Percentiles rank a stretch among this genome's conserved stretches.
Conservation (phyloP, 257 asterid species). For the Rehmannia glutinosa region DNA sequence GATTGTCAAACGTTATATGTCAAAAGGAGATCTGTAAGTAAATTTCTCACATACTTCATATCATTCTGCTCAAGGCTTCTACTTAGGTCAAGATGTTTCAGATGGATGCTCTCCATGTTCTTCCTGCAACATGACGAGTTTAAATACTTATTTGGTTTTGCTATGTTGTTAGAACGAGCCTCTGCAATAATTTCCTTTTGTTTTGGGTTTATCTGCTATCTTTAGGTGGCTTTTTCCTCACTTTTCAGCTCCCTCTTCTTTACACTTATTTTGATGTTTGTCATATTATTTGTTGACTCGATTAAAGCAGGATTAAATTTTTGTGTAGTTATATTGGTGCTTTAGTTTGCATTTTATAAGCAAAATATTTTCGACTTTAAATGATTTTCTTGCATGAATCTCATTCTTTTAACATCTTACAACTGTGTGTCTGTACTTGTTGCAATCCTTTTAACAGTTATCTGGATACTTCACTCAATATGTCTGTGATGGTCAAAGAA, state of each 20-base stretch:
- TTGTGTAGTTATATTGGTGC: neutral
- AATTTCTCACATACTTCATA: slow-evolving; percentile 3
- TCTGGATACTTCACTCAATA: too few relatives aligned
- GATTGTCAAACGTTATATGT: slow-evolving; percentile 98
- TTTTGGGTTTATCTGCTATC: neutral
- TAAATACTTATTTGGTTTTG: neutral
- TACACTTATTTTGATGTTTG: neutral
- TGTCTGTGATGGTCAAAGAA: neutral
- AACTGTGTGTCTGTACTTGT: neutral
- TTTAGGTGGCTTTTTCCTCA: slow-evolving; percentile 10
- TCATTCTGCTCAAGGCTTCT: neutral
- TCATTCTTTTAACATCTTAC: slow-evolving; percentile 8
- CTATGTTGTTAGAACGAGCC: neutral
- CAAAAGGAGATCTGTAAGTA: slow-evolving; percentile 97
- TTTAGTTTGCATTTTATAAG: neutral
- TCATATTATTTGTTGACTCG: neutral
- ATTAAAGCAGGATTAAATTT: neutral
- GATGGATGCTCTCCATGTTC: neutral
- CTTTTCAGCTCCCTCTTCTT: neutral
- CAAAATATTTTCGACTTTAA: neutral
- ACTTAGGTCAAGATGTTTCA: neutral
- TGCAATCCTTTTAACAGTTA: neutral
- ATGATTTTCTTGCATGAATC: neutral
- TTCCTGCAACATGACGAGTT: neutral
- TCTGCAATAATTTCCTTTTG: neutral